Evolutionary conservation across 1,139 yeast species (phyloP).

Genomic region (Yamadazyma triangularis): DNA sequence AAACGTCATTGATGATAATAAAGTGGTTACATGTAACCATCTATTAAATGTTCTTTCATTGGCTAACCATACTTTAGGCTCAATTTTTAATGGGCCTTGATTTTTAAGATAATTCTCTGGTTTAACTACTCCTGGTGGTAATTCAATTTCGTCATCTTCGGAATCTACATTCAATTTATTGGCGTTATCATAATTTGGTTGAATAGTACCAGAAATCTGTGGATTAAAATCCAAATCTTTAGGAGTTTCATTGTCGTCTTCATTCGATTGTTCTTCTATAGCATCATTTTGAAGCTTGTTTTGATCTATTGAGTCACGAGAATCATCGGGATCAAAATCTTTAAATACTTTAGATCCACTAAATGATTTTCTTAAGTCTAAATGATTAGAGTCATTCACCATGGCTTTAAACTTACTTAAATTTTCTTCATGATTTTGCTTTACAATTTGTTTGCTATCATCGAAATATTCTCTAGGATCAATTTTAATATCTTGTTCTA

Average conservation of each 20-base stretch:
- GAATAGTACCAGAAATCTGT: slow-evolving; percentile 1
- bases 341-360: slow-evolving; percentile 25
- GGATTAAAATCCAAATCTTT: slow-evolving; percentile 37
- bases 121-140: slow-evolving; percentile 86
- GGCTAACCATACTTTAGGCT: slow-evolving; percentile 97
- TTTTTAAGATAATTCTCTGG: slow-evolving; percentile 79
- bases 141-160: slow-evolving; percentile 76
- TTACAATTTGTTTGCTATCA: slow-evolving; percentile 18
- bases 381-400: slow-evolving; percentile 30
- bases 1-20: slow-evolving; percentile 83
- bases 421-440: slow-evolving; percentile 24
- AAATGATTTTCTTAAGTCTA: slow-evolving; percentile 35
- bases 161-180: slow-evolving; percentile 61
- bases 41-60: slow-evolving; percentile 95
- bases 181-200: slow-evolving; percentile 8
- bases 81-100: slow-evolving; percentile 88
- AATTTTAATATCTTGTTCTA: slow-evolving; percentile 72
- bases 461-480: slow-evolving; percentile 74
- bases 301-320: slow-evolving; percentile 7
- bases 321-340: slow-evolving; percentile 6
- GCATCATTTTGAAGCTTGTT: slow-evolving; percentile 11
- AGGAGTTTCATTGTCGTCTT: slow-evolving; percentile 27
- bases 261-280: slow-evolving; percentile 5
- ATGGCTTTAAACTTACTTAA: slow-evolving; percentile 42
- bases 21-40: slow-evolving; percentile 90